Conservation (phyloP, 2,329 filamentous ascomycete species). For the Sporothrix brasiliensis region DNA sequence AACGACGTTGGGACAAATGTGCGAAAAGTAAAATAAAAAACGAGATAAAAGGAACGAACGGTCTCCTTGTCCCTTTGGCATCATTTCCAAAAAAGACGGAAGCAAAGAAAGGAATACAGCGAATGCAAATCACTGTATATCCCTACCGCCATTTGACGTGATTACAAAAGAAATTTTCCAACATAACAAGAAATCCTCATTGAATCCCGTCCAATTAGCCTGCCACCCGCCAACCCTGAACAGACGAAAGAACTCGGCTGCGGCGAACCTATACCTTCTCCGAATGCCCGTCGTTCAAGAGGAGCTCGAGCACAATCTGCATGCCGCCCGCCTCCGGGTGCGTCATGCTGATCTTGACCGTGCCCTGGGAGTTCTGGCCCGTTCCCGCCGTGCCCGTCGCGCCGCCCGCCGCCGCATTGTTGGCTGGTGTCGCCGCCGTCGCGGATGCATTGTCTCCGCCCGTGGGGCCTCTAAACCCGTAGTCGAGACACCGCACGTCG, state of each 20-base stretch:
- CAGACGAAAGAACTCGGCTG: neutral
- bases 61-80: neutral
- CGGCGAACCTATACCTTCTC: constrained; percentile 46
- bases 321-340: constrained; percentile 83
- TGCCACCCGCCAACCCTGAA: neutral
- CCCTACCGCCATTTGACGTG: constrained; percentile 11
- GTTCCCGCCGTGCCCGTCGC: constrained; percentile 36
- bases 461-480: constrained; percentile 69
- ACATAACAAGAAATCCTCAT: neutral
- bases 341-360: constrained; percentile 92
- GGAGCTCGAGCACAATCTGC: constrained; percentile 88
- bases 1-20: neutral
- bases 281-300: constrained; percentile 82
- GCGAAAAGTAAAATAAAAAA: neutral
- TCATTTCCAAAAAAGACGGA: neutral
- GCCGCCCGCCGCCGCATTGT: neutral
- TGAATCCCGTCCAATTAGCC: neutral
- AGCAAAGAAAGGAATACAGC: neutral
- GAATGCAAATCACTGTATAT: neutral
- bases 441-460: constrained; percentile 46
- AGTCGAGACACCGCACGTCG: constrained; percentile 88
- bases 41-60: neutral
- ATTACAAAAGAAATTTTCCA: neutral
- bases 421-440: constrained; percentile 34
- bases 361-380: constrained; percentile 62